Evolutionary conservation across 257 asterid genomes (phyloP), one percentile per base, ranked within the genome.

Genomic region (Scutellaria baicalensis): DNA sequence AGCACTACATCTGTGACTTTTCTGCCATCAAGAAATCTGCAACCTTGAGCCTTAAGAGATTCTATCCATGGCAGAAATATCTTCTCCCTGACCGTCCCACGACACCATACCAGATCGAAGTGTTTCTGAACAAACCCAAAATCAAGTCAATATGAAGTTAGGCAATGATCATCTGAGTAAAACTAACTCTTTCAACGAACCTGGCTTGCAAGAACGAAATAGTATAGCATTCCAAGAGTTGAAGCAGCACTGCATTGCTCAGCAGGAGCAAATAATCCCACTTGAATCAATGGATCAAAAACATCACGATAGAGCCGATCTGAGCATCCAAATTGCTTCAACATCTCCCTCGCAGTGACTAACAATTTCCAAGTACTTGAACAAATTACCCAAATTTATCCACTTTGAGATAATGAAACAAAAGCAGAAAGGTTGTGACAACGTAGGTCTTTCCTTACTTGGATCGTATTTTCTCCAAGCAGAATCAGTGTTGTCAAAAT

Each of bases 211-310:
- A 88, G 72, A 60, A 83, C 76, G 21, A 71, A 82, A 73, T 81
- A 82, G 73, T 82, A 65, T 8, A 85, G 77, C 81, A 80, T 73
- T 76, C 79, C 89, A 50, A 85, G 76, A 54, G 86, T 80, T 49
- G 88, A 84, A 75, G 95, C 91, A 27, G 91, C 82, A 73, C 89
- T 88, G 68, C 86, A 85, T 60, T 78, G 86, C 77, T 88, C 95
- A 10, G 89, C 65, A 6, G 89, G 86, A 59, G 91, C 85, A 75
- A 74, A 83, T 64, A 88, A 77, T 44, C 89, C 91, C 66, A 88
- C 89, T 78, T 75, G 86, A 79, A 88, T 70, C 81, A 88, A 59
- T 18, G 91, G 86, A 45, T 78, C 81, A 57, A 88, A 23, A 61
- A 85, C 77, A 59, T 81, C 50, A 14, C 69, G 70, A 59, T 71